Evolutionary conservation across 2,329 filamentous ascomycete species (phyloP).

Genomic region (Torrubiellomyces zombiae): DNA sequence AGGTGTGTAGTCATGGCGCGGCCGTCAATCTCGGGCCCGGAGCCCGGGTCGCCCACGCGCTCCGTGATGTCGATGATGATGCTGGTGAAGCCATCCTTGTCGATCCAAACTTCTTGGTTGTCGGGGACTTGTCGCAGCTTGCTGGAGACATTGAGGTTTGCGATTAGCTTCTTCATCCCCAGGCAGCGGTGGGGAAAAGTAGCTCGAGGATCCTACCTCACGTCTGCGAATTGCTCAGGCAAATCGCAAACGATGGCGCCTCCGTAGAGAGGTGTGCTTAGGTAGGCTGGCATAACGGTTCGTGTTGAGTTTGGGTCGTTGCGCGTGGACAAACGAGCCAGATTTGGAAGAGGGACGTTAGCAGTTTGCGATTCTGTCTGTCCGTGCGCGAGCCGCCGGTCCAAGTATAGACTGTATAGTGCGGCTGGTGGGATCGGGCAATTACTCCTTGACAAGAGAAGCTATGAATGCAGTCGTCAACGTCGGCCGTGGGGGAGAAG

Average conservation of each 20-base stretch:
- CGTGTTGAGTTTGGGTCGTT: too few species aligned
- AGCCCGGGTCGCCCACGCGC: conserved; percentile 44
- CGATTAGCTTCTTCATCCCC: conserved; percentile 4
- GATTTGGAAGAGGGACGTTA: too few species aligned
- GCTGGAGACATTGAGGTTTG: conserved; percentile 21
- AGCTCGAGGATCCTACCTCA: conserved; percentile 36
- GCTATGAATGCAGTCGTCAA: too few species aligned
- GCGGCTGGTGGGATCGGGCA: too few species aligned
- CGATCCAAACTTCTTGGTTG: conserved; percentile 86
- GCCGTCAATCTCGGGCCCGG: conserved; percentile 45
- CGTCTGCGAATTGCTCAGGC: conserved; percentile 51
- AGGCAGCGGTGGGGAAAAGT: background rate
- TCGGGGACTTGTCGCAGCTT: conserved; percentile 61
- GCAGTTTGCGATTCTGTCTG: too few species aligned
- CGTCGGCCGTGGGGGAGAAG: too few species aligned
- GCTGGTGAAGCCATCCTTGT: conserved; percentile 65
- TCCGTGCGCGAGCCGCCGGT: too few species aligned
- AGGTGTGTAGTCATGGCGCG: conserved; percentile 53
- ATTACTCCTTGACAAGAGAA: too few species aligned
- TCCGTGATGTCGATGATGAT: conserved; percentile 86
- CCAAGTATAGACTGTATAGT: too few species aligned
- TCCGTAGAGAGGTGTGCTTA: conserved; percentile 48
- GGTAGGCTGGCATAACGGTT: conserved; percentile 33
- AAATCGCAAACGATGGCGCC: conserved; percentile 55
- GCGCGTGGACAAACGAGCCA: too few species aligned